Evolutionary conservation across 164 flowering plant genomes (phyloP), one percentile per base, ranked within the genome.

Genomic region (Nymphaea thermarum): DNA sequence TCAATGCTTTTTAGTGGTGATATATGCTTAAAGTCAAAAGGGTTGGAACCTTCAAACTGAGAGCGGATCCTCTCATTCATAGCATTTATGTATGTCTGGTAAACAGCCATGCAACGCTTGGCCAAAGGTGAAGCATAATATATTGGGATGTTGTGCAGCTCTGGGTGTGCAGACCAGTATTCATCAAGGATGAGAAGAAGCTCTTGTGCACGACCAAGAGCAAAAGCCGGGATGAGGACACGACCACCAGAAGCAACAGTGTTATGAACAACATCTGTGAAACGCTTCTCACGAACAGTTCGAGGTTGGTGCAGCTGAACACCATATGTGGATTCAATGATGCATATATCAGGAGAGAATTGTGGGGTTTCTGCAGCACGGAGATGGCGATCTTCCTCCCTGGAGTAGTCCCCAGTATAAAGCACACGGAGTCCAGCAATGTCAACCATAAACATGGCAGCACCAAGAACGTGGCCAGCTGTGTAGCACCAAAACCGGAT

Each of bases 381-480:
- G 44, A 94, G 96, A 77, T 94, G 99, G 17, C 99, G 80, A 63
- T 91, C 99, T 77, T 94, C 99, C 75, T 91, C 98, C 44, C 98
- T 88, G 0, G 99, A 91, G 70, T 91, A 94, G 76, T 94, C 99
- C 70, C 99, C 99, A 41, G 98, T 91, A 74, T 94, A 94, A 62
- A 94, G 93, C 53, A 94, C 91, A 47, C 96, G 85, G 42, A 94
- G 98, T 55, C 98, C 99, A 53, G 99, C 99, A 69, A 91, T 91
- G 74, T 94, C 99, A 65, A 94, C 99, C 99, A 94, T 92, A 78
- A 94, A 94, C 99, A 94, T 94, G 65, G 99, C 99, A 73, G 98
- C 98, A 69, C 99, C 99, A 75, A 94, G 96, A 62, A 94, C 99
- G 72, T 94, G 99, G 8, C 99, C 98, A 67, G 98, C 99, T 55